Evolutionary conservation across 257 asterid species (phyloP).

Genomic region (Verbascum thapsus): DNA sequence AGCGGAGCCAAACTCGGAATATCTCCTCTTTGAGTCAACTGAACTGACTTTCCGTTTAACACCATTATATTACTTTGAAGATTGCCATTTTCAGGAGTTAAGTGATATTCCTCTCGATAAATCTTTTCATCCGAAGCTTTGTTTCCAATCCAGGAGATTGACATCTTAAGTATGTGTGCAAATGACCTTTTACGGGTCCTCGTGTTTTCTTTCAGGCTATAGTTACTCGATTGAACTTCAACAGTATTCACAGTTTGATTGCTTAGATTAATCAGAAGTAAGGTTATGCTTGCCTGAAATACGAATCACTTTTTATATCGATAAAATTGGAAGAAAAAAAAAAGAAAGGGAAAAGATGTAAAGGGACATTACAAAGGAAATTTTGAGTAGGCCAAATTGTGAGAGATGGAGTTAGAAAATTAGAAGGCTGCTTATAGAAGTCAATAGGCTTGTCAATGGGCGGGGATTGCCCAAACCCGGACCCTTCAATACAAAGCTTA

Average conservation of each 20-base stretch:
- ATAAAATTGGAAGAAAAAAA: neutral
- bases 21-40: constrained; percentile 47
- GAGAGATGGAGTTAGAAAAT: too few relatives aligned
- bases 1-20: constrained; percentile 54
- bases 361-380: neutral
- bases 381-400: too few relatives aligned
- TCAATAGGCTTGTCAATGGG: too few relatives aligned
- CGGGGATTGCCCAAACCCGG: too few relatives aligned
- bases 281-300: constrained; percentile 71
- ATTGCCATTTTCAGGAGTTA: constrained; percentile 60
- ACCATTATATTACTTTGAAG: constrained; percentile 54
- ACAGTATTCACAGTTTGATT: constrained; percentile 49
- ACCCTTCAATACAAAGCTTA: too few relatives aligned
- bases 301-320: neutral
- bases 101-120: constrained; percentile 70
- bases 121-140: constrained; percentile 56
- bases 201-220: constrained; percentile 21
- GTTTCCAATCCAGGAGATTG: constrained; percentile 75
- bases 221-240: constrained; percentile 43
- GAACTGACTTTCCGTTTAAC: constrained; percentile 62
- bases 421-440: too few relatives aligned
- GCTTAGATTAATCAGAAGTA: constrained; percentile 84
- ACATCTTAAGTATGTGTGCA: constrained; percentile 48
- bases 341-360: neutral
- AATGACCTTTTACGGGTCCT: constrained; percentile 37